Percentiles rank a stretch among this genome's conserved stretches.
Evolutionary conservation across 148 eudicot species (phyloP).

Genomic region (Fallopia convolvulus): DNA sequence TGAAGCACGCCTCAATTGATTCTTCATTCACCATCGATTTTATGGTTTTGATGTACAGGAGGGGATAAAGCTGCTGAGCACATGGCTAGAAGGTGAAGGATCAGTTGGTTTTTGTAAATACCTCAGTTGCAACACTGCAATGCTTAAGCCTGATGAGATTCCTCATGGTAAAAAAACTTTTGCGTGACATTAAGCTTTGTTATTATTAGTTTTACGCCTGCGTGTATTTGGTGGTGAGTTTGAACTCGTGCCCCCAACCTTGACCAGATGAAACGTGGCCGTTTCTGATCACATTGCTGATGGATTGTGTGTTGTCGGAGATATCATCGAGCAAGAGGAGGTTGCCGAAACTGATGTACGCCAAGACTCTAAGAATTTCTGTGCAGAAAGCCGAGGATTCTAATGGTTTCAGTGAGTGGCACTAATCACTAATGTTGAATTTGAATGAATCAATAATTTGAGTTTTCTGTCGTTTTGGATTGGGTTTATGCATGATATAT

Average conservation of each 20-base stretch:
- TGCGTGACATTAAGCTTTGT: background rate
- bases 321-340: conserved; percentile 72
- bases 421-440: background rate
- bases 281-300: conserved; percentile 58
- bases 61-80: conserved; percentile 72
- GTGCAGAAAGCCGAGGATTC: conserved; percentile 74
- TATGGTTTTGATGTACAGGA: conserved; percentile 40
- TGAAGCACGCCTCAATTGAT: background rate
- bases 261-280: conserved; percentile 92
- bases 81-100: conserved; percentile 83
- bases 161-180: conserved; percentile 71
- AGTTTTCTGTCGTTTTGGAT: background rate
- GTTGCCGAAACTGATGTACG: conserved; percentile 60
- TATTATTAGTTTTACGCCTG: background rate
- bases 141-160: conserved; percentile 50
- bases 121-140: conserved; percentile 47
- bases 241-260: background rate
- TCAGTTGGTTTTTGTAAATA: conserved; percentile 59
- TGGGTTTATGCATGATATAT: background rate
- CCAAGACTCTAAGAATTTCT: conserved; percentile 70
- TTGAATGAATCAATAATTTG: background rate
- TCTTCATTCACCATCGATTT: background rate
- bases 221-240: background rate
- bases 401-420: conserved; percentile 42
- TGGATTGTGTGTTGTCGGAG: conserved; percentile 56